A percentile compares a stretch with the other conserved stretches of the same genome.
These are phyloP conservation scores for Colletotrichum zoysiae DNA, from an alignment of 2,329 filamentous ascomycete species.

Conservation along the genomic window DNA sequence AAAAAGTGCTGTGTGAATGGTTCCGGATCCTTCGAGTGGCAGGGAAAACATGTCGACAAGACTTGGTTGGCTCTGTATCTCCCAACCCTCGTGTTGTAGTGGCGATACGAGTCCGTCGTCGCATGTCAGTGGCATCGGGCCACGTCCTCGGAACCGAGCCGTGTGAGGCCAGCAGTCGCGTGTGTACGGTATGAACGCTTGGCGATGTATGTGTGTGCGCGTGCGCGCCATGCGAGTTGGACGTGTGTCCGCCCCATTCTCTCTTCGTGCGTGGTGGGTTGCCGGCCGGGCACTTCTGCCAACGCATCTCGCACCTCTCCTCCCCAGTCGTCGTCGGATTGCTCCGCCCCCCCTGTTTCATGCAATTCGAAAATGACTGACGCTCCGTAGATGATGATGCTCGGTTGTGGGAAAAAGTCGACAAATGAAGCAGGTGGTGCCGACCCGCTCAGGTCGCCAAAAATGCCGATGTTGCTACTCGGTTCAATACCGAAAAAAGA, in stretches of 20 bases:
- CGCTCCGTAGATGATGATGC: background rate
- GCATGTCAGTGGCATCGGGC: conserved; percentile 31
- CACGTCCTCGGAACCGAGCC: conserved; percentile 34
- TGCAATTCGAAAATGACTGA: conserved; percentile 10
- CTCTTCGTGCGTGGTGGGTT: conserved; percentile 9
- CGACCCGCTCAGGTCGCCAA: conserved; percentile 16
- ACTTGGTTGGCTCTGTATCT: conserved; percentile 28
- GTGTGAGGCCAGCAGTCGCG: conserved; percentile 11
- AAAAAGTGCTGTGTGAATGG: conserved; percentile 11
- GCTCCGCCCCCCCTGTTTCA: conserved; percentile 35
- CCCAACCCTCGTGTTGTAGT: background rate
- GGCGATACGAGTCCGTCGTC: conserved; percentile 14
- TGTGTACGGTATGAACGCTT: conserved; percentile 10
- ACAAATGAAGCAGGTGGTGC: conserved; percentile 32
- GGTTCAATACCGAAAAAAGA: conserved; percentile 9
- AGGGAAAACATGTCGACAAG: conserved; percentile 4
- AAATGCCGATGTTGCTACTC: conserved; percentile 11
- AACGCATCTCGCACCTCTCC: conserved; percentile 29
- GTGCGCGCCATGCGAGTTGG: conserved; percentile 27
- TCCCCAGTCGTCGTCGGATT: conserved; percentile 22
- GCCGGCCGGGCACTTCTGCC: conserved; percentile 12
- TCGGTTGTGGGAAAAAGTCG: conserved; percentile 32
- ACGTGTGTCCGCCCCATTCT: conserved; percentile 33
- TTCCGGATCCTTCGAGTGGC: conserved; percentile 11
- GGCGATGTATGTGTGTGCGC: conserved; percentile 20